These are phyloP conservation scores for Polygonum aviculare DNA, from an alignment of 148 eudicot species.

Conservation along the genomic window DNA sequence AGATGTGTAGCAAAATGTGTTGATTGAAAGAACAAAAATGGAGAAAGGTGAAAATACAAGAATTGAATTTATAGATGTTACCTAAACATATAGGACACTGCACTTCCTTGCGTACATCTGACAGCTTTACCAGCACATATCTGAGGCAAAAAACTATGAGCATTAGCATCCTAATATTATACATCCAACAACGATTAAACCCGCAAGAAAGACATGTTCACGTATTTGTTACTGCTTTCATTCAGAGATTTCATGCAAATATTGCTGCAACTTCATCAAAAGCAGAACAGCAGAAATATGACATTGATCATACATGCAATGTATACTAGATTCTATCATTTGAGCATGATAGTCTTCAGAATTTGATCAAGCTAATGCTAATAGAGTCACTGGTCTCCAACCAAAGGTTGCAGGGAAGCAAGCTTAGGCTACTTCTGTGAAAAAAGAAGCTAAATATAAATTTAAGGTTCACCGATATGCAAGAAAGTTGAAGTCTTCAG, in stretches of 20 bases:
- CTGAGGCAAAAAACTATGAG: slow-evolving; percentile 19
- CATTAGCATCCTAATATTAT: background rate
- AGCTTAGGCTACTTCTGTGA: background rate
- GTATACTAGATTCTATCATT: no score
- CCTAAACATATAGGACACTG: slow-evolving; percentile 92
- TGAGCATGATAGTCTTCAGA: no score
- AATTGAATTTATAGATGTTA: slow-evolving; percentile 12
- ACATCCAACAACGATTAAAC: background rate
- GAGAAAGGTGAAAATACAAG: background rate
- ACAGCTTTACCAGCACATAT: slow-evolving; percentile 39
- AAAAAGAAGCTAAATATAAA: no score
- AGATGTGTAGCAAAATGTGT: background rate
- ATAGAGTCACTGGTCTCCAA: background rate
- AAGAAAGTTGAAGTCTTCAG: background rate
- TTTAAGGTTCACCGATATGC: no score
- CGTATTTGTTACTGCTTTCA: background rate
- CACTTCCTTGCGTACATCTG: slow-evolving; percentile 78
- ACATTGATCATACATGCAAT: background rate
- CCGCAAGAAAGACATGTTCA: background rate
- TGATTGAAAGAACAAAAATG: background rate
- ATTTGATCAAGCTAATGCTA: background rate
- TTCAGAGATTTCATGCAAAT: background rate
- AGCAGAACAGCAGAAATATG: background rate
- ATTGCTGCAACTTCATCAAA: background rate
- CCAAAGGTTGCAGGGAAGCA: background rate